Base-by-base conservation (phyloP, 306 rosid genomes). In the Spatholobus suberectus region DNA sequence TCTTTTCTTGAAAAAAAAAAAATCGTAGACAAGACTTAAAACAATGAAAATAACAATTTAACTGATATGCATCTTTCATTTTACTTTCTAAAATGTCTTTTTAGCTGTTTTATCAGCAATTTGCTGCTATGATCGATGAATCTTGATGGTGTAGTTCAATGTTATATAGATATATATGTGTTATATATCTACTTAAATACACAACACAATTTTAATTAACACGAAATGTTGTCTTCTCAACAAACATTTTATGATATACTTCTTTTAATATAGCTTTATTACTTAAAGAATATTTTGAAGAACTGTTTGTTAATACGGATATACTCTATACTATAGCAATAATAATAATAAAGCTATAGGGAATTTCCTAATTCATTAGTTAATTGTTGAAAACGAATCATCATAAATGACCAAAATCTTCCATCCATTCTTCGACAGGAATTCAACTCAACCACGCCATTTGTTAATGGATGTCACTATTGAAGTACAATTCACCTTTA, bases 391-490 rank as follows among this genome's bases (percentile, higher is more conserved):
- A 43, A 47, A 70, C 4, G 58, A 77, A 77, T 21, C 0, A 61
- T 62, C 17, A 58, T 55, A 8, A 40, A 34, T 29, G 29, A 59
- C 12, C 27, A 26, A 61, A 47, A 9, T 49, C 18, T 70, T 62
- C 5, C 2, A 26, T 65, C 38, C 43, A 23, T 27, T 70, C 29
- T 78, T 11, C 2, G 74, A 69, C 27, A 34, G 40, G 87, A 76
- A 77, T 63, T 79, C 83, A 79, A 86, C 80, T 76, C 18, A 66
- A 66, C 23, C 78, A 87, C 84, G 81, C 47, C 67, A 71, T 52
- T 80, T 65, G 63, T 46, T 65, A 87, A 84, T 87, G 90, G 87
- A 72, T 83, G 90, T 87, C 87, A 65, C 73, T 76, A 46, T 76
- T 80, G 44, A 29, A 44, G 47, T 54, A 79, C 26, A 74, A 1